Evolutionary conservation across 257 asterid genomes (phyloP).

Genomic region (Linderniella brevidens): DNA sequence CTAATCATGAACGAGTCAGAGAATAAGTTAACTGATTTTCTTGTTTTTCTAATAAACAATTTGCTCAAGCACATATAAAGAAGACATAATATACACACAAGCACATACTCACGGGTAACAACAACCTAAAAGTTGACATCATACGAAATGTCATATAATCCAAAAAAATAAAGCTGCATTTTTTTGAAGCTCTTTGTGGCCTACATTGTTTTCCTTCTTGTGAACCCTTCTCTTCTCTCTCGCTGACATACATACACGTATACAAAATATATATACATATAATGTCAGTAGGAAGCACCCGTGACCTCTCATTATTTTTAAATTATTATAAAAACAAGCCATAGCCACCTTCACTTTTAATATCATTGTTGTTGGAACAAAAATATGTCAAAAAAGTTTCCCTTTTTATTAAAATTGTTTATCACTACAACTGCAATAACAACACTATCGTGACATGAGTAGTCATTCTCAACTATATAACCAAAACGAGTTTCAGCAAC

Average conservation of each 20-base stretch:
- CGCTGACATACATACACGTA: neutral
- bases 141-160: neutral
- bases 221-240: constrained; percentile 2
- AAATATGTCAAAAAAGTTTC: neutral
- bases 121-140: constrained; percentile 6
- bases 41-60: too few species aligned
- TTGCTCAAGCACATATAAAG: too few species aligned
- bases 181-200: constrained; percentile 12
- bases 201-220: constrained; percentile 6
- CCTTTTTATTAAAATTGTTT: too few species aligned
- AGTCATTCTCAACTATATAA: neutral
- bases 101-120: constrained; percentile 17
- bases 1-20: too few species aligned
- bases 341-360: neutral
- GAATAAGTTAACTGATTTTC: too few species aligned
- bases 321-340: neutral
- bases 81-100: too few species aligned
- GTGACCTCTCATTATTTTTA: constrained; percentile 9
- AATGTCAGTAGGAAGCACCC: constrained; percentile 14
- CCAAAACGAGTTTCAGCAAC: neutral
- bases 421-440: neutral
- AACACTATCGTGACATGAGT: neutral
- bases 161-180: constrained; percentile 9
- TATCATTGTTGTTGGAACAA: neutral
- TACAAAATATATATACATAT: constrained; percentile 5